Percentiles rank a stretch among this genome's conserved stretches.
Conservation (phyloP, 768 basidiomycete species). For the Leccinum truebloodii region DNA sequence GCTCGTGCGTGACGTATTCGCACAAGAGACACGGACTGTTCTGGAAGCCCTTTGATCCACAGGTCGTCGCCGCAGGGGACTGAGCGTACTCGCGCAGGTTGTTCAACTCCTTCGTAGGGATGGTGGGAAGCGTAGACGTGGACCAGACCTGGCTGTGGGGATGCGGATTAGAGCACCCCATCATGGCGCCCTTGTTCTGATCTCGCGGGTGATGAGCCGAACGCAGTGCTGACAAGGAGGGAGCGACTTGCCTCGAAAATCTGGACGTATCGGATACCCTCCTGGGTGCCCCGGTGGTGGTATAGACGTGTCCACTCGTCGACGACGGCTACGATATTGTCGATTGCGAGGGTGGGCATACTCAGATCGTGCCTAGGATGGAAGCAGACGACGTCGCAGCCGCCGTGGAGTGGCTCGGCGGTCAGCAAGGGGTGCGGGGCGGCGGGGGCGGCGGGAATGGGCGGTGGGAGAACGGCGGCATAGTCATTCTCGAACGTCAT, state of each 20-base stretch:
- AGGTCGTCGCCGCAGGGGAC: conserved; percentile 31
- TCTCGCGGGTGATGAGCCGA: conserved; percentile 5
- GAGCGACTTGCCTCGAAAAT: conserved; percentile 71
- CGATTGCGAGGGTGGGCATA: conserved; percentile 59
- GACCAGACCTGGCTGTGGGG: conserved; percentile 94
- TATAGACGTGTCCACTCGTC: conserved; percentile 75
- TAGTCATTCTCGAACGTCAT: conserved; percentile 82
- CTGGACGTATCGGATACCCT: conserved; percentile 80
- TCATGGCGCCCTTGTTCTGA: conserved; percentile 90
- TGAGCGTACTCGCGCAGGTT: conserved; percentile 54
- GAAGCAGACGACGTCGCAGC: conserved; percentile 88
- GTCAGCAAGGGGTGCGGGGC: conserved; percentile 61
- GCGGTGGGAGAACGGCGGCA: conserved; percentile 70
- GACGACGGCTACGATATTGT: conserved; percentile 66
- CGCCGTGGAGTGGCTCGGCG: conserved; percentile 70
- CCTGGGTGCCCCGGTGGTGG: conserved; percentile 53
- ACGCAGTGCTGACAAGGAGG: neutral
- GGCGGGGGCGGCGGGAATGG: conserved; percentile 52
- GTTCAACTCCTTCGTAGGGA: conserved; percentile 66
- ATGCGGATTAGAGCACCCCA: conserved; percentile 95
- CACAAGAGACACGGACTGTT: conserved; percentile 72
- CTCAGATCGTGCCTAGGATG: conserved; percentile 86
- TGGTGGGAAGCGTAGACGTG: conserved; percentile 65
- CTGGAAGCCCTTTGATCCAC: conserved; percentile 57
- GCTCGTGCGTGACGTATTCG: conserved; percentile 75